Base-by-base conservation (phyloP, 805 yeast genomes). In the Lipomyces sp. region DNA sequence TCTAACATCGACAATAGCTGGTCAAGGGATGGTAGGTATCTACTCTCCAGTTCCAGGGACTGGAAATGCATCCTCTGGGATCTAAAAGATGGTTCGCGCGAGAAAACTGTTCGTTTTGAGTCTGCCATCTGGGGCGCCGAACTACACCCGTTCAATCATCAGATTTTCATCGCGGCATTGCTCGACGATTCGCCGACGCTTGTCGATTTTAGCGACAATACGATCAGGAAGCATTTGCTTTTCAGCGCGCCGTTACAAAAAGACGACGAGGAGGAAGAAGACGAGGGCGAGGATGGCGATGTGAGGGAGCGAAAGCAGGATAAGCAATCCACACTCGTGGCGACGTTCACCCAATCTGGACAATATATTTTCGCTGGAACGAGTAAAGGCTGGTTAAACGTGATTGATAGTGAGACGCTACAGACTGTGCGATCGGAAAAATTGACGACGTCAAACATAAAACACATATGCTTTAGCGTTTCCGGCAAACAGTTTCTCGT, bases 31-130 rank as follows among this genome's bases (percentile, higher is more conserved):
- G 95, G 96, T 0, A 76, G 90, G 32, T 90, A 84, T 72, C 72
- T 93, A 1, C 78, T 93, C 2, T 82, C 90, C 2, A 81, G 92
- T 13, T 86, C 93, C 0, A 85, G 92, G 72, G 98, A 94, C 76
- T 92, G 97, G 95, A 83, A 82, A 60, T 84, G 89, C 53, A 85
- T 88, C 59, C 74, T 92, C 37, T 93, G 97, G 97, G 97, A 92
- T 77, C 77, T 93, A 68, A 69, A 76, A 33, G 73, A 79, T 72
- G 75, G 80, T 57, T 67, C 74, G 58, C 80, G 85, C 60, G 74
- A 81, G 56, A 79, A 83, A 65, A 80, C 76, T 2, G 78, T 84
- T 58, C 78, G 80, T 57, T 87, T 90, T 71, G 89, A 87, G 62
- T 85, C 89, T 0, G 91, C 96, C 0, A 82, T 90, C 1, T 90